These are phyloP conservation scores for Colletotrichum sp. DNA, from an alignment of 2,329 filamentous ascomycete species.

Conservation along the genomic window DNA sequence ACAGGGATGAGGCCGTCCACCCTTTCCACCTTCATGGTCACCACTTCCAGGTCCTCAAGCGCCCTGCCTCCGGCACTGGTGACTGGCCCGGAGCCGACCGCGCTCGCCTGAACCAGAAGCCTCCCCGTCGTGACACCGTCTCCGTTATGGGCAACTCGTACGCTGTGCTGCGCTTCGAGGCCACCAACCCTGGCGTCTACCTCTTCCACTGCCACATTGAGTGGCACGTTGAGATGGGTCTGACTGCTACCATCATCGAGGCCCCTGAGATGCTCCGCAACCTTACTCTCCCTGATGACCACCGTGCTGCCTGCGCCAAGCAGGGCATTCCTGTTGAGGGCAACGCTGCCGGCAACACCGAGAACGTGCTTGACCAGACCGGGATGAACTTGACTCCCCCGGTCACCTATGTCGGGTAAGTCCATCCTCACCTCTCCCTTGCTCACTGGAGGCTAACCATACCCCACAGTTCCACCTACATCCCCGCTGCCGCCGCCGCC, in stretches of 20 bases:
- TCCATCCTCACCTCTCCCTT: neutral
- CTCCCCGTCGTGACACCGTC: slow-evolving; percentile 42
- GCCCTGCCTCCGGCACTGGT: slow-evolving; percentile 39
- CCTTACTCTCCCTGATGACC: slow-evolving; percentile 62
- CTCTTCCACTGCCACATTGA: slow-evolving; percentile 66
- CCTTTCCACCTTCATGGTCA: slow-evolving; percentile 61
- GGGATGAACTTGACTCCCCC: slow-evolving; percentile 56
- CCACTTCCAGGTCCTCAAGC: slow-evolving; percentile 58
- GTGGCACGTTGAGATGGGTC: slow-evolving; percentile 66
- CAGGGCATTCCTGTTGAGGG: slow-evolving; percentile 56
- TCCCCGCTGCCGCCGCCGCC: neutral
- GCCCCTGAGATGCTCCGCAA: slow-evolving; percentile 59
- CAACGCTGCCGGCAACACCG: slow-evolving; percentile 72
- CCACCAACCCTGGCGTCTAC: slow-evolving; percentile 59
- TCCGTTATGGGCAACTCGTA: slow-evolving; percentile 46
- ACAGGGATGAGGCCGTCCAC: slow-evolving; percentile 49
- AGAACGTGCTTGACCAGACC: slow-evolving; percentile 56
- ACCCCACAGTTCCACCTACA: neutral
- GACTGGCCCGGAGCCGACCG: slow-evolving; percentile 36
- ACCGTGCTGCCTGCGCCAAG: slow-evolving; percentile 52
- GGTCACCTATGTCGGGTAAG: slow-evolving; percentile 52
- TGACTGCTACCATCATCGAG: slow-evolving; percentile 61
- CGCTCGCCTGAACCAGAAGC: slow-evolving; percentile 28
- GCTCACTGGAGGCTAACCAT: neutral
- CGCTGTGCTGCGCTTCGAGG: slow-evolving; percentile 55